A percentile compares a stretch with the other conserved stretches of the same genome.
These are phyloP conservation scores for Vaccinium corymbosum DNA, from an alignment of 148 eudicot genomes.

Conservation along the genomic window DNA sequence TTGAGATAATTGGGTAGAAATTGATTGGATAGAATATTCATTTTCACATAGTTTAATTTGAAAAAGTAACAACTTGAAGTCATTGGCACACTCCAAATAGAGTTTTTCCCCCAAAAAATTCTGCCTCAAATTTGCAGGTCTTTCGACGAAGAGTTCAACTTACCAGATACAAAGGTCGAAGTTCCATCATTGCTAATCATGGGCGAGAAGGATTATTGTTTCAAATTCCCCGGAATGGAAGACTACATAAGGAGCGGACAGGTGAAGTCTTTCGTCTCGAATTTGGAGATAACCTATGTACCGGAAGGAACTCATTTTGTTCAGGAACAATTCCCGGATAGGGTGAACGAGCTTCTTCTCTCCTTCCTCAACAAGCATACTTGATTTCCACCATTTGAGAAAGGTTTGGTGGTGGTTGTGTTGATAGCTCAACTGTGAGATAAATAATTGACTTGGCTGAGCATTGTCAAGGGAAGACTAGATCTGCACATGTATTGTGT, in stretches of 20 bases:
- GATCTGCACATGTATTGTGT: background rate
- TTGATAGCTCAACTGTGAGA: background rate
- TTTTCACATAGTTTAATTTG: too few relatives aligned
- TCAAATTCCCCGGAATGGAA: constrained; percentile 38
- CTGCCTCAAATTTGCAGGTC: constrained; percentile 11
- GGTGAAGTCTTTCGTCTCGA: constrained; percentile 24
- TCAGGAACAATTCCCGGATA: constrained; percentile 40
- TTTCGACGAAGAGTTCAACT: background rate
- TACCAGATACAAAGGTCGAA: constrained; percentile 24
- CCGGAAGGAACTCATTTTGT: constrained; percentile 39
- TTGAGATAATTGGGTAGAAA: too few relatives aligned
- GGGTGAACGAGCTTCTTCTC: constrained; percentile 28
- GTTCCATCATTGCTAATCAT: constrained; percentile 31
- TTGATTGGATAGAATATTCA: too few relatives aligned
- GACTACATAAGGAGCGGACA: constrained; percentile 25
- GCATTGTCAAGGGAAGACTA: background rate
- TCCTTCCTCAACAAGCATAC: constrained; percentile 25
- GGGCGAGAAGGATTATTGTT: constrained; percentile 28
- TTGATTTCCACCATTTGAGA: background rate
- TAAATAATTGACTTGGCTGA: background rate
- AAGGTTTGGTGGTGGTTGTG: background rate
- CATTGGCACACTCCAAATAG: background rate
- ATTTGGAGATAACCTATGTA: constrained; percentile 28
- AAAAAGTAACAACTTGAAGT: too few relatives aligned
- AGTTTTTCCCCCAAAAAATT: too few relatives aligned